Base-by-base conservation (phyloP, 441 rosid genomes). In the Eugenia klotzschiana region DNA sequence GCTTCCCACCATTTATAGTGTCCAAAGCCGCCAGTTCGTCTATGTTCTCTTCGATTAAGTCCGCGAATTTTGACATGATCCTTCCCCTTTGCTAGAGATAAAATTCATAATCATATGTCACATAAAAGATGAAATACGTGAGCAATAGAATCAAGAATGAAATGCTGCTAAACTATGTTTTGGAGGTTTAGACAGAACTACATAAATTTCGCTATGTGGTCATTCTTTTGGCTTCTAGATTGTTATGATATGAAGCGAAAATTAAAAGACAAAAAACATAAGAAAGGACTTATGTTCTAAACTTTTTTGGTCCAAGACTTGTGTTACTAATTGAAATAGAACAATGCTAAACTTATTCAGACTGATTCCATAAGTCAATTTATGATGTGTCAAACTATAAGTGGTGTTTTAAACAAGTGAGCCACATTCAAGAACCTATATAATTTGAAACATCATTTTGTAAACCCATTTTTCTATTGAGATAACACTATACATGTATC, bases 11-110 rank as follows among this genome's bases (percentile, higher is more conserved):
- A 54, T 96, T 94, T 11, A 96, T 22, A 3, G 91, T 73, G 51
- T 95, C 98, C 74, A 96, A 50, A 51, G 91, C 90, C 0, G 98
- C 98, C 29, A 96, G 49, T 87, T 95, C 95, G 50, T 94, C 98
- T 1, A 83, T 20, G 55, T 93, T 85, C 82, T 93, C 82, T 7
- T 93, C 95, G 10, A 96, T 90, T 40, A 96, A 29, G 83, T 93
- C 98, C 6, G 97, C 89, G 9, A 91, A 92, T 81, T 91, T 96
- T 83, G 82, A 82, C 90, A 96, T 90, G 57, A 93, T 90, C 86
- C 81, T 91, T 82, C 89, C 93, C 54, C 98, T 93, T 52, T 88
- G 94, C 98, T 95, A 86, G 23, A 73, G 55, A 82, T 8, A 43
- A 16, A 16, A 52, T 79, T 15, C 13, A 37, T 55, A 43, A 20